Percentiles rank a stretch among this genome's conserved stretches.
Conservation (phyloP, 78 protist species). For the Blattamonas nauphoetae region DNA sequence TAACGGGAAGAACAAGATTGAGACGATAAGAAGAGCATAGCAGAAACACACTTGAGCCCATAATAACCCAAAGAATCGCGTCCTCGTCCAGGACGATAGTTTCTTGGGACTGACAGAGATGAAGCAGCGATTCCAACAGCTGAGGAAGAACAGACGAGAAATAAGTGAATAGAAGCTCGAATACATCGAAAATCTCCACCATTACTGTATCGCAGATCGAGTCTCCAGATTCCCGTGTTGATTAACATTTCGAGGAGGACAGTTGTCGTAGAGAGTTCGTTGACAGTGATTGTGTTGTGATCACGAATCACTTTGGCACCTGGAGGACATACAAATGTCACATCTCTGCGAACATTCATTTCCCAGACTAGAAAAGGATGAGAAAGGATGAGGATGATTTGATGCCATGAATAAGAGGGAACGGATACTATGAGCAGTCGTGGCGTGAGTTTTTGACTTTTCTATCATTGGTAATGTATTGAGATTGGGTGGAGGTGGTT, state of each 20-base stretch:
- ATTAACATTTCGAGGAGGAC: not conserved
- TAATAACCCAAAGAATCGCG: not conserved
- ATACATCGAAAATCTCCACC: not conserved
- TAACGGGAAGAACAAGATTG: no score
- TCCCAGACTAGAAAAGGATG: not conserved
- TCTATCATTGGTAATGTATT: no score
- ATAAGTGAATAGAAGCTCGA: not conserved
- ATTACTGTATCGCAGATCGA: not conserved
- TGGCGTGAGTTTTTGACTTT: no score
- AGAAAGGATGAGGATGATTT: no score
- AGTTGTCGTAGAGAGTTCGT: not conserved
- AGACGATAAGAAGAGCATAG: no score
- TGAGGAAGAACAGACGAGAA: not conserved
- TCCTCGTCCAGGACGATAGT: not conserved
- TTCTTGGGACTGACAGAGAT: not conserved
- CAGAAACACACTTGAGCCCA: not conserved
- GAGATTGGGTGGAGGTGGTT: no score
- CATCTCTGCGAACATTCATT: not conserved
- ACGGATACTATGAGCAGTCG: no score
- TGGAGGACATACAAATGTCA: no score
- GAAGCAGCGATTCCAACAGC: not conserved
- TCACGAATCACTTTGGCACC: no score
- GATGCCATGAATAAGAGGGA: no score
- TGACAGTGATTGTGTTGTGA: not conserved
- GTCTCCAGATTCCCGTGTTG: not conserved